phyloP scores from a whole-genome alignment of 2,329 filamentous ascomycete species.

The Chlorencoelia australis region DNA sequence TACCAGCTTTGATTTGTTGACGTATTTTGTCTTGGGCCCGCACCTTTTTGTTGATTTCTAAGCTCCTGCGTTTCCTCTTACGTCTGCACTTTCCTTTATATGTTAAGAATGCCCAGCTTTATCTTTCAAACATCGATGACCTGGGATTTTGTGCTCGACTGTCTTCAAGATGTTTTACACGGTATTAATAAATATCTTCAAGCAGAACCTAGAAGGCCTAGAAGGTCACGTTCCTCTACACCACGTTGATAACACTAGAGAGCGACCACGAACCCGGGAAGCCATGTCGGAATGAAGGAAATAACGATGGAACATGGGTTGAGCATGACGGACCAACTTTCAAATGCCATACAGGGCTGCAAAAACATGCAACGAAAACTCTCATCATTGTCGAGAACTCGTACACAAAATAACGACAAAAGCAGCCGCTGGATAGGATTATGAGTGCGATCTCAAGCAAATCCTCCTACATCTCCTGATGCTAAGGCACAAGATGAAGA shows the following conservation, averaged over 20 bases:
- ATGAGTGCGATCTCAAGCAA: slow-evolving; percentile 11
- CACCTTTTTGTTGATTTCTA: no score
- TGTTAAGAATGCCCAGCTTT: no score
- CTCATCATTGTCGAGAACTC: slow-evolving; percentile 38
- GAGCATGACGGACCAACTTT: slow-evolving; percentile 45
- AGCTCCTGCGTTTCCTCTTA: no score
- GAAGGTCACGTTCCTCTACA: slow-evolving; percentile 18
- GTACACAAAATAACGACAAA: slow-evolving; percentile 13
- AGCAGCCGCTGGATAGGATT: slow-evolving; percentile 8
- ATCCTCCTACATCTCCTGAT: slow-evolving; percentile 20
- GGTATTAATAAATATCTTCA: no score
- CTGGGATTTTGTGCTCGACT: no score
- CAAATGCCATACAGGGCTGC: slow-evolving; percentile 48
- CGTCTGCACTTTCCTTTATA: no score
- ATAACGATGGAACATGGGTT: slow-evolving; percentile 47
- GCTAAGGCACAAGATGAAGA: slow-evolving; percentile 19
- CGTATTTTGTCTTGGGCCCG: no score
- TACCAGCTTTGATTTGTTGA: no score
- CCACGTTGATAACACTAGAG: slow-evolving; percentile 14
- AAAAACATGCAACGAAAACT: slow-evolving; percentile 46
- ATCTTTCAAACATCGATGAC: no score
- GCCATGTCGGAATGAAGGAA: slow-evolving; percentile 8
- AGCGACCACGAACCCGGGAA: slow-evolving; percentile 8
- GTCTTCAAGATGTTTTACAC: no score
- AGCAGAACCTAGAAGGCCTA: no score